A percentile compares a stretch with the other conserved stretches of the same genome.
phyloP scores from a whole-genome alignment of 176 grass and related monocot species.

The Melocanna baccifera region DNA sequence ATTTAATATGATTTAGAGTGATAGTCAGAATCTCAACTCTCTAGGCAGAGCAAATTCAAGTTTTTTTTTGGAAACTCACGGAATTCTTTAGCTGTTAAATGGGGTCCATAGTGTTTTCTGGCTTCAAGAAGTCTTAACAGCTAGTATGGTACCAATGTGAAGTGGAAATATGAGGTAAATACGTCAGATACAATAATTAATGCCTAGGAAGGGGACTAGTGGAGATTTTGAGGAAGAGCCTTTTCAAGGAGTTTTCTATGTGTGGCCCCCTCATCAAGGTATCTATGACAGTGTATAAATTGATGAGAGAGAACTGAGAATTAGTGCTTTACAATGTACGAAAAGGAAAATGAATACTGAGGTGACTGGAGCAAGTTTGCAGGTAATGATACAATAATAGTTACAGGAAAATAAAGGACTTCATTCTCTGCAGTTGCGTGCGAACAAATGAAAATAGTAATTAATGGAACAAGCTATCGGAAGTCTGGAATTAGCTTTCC shows the following conservation, averaged over 20 bases:
- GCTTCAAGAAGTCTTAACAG: background rate
- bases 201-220: background rate
- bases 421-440: background rate
- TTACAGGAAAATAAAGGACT: background rate
- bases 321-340: background rate
- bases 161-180: background rate
- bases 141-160: background rate
- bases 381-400: background rate
- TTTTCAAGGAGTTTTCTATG: background rate
- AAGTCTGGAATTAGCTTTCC: background rate
- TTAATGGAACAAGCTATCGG: background rate
- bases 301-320: background rate
- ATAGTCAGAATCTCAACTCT: background rate
- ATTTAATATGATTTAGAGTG: background rate
- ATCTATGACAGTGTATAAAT: background rate
- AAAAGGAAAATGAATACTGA: background rate
- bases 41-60: background rate
- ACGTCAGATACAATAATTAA: background rate
- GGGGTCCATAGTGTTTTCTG: background rate
- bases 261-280: background rate
- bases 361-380: background rate
- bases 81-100: background rate
- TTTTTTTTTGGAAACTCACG: background rate
- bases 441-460: background rate
- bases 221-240: background rate